Base-by-base conservation (phyloP, 1,284 basidiomycete species). In the Ganoderma leucocontextum region DNA sequence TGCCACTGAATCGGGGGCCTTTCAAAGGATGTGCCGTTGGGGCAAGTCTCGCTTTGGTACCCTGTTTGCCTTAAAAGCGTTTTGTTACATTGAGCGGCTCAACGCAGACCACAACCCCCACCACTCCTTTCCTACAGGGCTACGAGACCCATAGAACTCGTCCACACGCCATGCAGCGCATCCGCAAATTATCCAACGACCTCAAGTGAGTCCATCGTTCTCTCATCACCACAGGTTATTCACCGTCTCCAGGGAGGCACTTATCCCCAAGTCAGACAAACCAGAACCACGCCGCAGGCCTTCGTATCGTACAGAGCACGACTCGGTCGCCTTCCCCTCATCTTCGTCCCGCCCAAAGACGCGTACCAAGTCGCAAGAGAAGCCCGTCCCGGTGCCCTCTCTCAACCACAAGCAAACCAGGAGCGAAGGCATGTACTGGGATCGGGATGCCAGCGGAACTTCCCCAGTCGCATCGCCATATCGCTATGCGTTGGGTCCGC, bases 121-220 rank as follows among this genome's bases (percentile, higher is more conserved):
- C 55, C 55, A 58, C 55, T 38, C 55, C 55, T 58, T 38, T 58
- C 55, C 35, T 25, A 36, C 55, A 38, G 15, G 35, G 35, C 55
- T 38, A 17, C 55, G 55, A 58, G 55, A 36, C 29, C 55, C 19
- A 38, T 19, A 38, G 19, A 58, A 19, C 55, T 58, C 55, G 55
- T n/a, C 55, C 9, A 38, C 33, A 38, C 55, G 8, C n/a, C 35
- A 58, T 58, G 55, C 55, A 38, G 55, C 55, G 55, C 35, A 58
- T 58, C 19, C 55, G 55, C 35, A 58, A 58, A 19, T 10, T 58
- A 35, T 58, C 55, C 9, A 58, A 58, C 35, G 55, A 58, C 35
- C 55, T 58, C 55, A 58, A 38, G 55, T 58, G 35, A 58, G 55
- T n/a, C 35, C 12, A 35, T 58, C 35, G 7, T 58, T 19, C 33